Conservation (phyloP, 148 eudicot genomes). For the Fagopyrum esculentum region DNA sequence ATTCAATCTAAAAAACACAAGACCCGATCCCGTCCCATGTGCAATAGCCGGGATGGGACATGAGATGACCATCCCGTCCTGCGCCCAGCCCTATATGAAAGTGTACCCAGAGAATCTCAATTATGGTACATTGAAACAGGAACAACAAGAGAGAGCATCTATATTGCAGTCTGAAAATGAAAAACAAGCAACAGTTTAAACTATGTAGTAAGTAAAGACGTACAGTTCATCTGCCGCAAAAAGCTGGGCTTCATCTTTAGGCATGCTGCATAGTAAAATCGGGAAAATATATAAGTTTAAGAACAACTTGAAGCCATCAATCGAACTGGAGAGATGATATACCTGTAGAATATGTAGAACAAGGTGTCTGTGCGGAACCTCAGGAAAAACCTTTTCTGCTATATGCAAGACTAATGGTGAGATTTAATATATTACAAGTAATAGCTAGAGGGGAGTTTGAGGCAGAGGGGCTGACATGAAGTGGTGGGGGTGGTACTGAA, state of each 20-base stretch:
- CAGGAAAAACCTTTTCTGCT: slow-evolving; percentile 22
- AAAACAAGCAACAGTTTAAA: background rate
- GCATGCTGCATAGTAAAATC: slow-evolving; percentile 58
- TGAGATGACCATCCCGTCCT: too few species aligned
- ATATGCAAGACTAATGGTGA: background rate
- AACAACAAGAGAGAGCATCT: background rate
- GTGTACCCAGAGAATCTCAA: background rate
- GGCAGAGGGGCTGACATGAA: slow-evolving; percentile 42
- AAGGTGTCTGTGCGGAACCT: slow-evolving; percentile 46
- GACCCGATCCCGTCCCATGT: too few species aligned
- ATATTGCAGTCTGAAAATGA: background rate
- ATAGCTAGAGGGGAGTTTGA: background rate
- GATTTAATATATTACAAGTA: background rate
- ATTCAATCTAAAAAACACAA: too few species aligned
- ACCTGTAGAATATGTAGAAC: slow-evolving; percentile 90
- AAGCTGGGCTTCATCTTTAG: slow-evolving; percentile 81
- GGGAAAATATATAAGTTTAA: background rate
- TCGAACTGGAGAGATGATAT: background rate
- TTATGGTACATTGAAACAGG: background rate
- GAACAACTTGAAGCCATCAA: slow-evolving; percentile 7
- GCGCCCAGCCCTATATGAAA: background rate
- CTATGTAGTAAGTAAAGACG: slow-evolving; percentile 18
- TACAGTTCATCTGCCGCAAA: slow-evolving; percentile 88
- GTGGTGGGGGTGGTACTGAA: slow-evolving; percentile 39
- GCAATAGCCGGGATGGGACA: too few species aligned